Conservation (phyloP, 805 yeast species). For the Blastobotrys robertii region DNA sequence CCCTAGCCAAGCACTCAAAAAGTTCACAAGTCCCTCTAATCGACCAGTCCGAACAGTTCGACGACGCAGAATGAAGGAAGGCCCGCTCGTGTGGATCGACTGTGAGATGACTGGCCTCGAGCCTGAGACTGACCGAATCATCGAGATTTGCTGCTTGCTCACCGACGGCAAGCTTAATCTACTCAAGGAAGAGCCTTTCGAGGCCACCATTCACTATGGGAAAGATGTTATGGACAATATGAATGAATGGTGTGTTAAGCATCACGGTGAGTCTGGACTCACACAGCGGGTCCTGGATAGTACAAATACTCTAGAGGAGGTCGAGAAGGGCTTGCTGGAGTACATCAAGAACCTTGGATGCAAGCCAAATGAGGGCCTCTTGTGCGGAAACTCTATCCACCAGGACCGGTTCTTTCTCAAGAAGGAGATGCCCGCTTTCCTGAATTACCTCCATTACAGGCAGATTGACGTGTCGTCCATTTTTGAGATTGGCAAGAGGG, state of each 20-base stretch:
- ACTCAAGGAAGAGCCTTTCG: conserved; percentile 65
- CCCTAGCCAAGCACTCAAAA: no score
- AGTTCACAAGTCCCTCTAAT: no score
- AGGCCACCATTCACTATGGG: conserved; percentile 67
- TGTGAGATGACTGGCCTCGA: conserved; percentile 98
- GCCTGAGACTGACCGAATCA: conserved; percentile 67
- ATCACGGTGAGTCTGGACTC: conserved; percentile 69
- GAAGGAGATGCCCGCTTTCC: conserved; percentile 68
- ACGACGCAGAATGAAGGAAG: conserved; percentile 4
- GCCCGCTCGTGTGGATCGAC: conserved; percentile 79
- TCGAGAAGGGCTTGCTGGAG: conserved; percentile 51
- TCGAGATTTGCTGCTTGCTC: conserved; percentile 83
- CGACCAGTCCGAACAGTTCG: background rate
- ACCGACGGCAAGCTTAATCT: conserved; percentile 76
- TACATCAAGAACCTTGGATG: conserved; percentile 52
- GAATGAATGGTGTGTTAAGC: conserved; percentile 82
- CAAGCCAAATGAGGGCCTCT: conserved; percentile 46
- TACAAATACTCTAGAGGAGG: conserved; percentile 44
- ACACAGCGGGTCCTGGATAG: conserved; percentile 58
- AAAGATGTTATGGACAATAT: conserved; percentile 52
- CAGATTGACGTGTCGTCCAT: conserved; percentile 84
- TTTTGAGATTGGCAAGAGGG: conserved; percentile 71
- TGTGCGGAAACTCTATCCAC: conserved; percentile 90
- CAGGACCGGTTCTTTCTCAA: conserved; percentile 81
- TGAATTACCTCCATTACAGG: conserved; percentile 55